Conservation (phyloP, 2,329 filamentous ascomycete species). For the Amauroascus verrucosus region DNA sequence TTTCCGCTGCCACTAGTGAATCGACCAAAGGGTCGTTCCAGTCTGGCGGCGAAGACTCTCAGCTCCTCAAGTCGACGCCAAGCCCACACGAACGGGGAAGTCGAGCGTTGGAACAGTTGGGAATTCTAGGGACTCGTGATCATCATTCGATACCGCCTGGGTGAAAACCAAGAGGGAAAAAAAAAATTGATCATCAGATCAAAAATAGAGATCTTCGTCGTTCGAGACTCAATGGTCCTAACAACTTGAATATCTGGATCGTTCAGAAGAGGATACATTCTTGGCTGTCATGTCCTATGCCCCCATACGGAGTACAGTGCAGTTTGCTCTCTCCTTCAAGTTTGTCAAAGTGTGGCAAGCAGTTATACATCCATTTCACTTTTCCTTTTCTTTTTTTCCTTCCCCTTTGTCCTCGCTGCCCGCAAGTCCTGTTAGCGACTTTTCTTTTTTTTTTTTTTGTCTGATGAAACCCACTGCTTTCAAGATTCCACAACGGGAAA, state of each 20-base stretch:
- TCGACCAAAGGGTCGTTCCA: neutral
- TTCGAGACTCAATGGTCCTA: neutral
- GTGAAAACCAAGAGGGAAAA: neutral
- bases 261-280: no score
- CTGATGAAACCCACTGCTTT: no score
- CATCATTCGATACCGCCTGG: neutral
- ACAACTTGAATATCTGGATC: no score
- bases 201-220: constrained; percentile 1
- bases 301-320: no score
- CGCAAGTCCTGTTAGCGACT: neutral
- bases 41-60: neutral
- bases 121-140: neutral
- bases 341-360: neutral
- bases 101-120: neutral
- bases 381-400: neutral
- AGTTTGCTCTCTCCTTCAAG: no score
- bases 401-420: neutral
- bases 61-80: neutral
- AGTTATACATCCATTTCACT: neutral
- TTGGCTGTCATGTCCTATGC: no score
- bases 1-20: neutral
- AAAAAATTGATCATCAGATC: neutral
- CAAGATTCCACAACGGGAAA: neutral
- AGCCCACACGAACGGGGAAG: neutral
- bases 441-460: no score